A percentile compares a stretch with the other conserved stretches of the same genome.
Conservation (phyloP, 1,284 basidiomycete genomes). For the Amylostereum chailletii region DNA sequence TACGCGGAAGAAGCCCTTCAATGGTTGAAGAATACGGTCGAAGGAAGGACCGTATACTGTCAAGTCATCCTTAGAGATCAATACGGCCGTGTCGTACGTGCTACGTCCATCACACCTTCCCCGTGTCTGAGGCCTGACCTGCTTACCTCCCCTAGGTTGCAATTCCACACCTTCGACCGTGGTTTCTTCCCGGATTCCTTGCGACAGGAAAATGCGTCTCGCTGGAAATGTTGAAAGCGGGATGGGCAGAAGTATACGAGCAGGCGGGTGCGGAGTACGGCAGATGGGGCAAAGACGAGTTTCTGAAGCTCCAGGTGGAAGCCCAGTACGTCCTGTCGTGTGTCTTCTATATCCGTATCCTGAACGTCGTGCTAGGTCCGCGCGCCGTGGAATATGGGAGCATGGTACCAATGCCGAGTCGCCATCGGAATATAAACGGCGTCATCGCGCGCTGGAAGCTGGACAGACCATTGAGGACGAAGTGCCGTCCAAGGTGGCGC, state of each 20-base stretch:
- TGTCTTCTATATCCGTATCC: not conserved
- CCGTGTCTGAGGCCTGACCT: not conserved
- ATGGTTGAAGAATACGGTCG: conserved; percentile 57
- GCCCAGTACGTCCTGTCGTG: conserved; percentile 49
- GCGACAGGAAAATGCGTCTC: conserved; percentile 49
- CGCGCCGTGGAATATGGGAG: conserved; percentile 67
- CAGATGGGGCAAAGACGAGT: conserved; percentile 51
- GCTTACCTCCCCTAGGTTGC: conserved; percentile 46
- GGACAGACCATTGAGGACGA: no score
- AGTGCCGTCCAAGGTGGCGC: no score
- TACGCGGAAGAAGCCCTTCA: conserved; percentile 61
- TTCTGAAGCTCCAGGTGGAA: conserved; percentile 47
- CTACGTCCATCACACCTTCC: not conserved
- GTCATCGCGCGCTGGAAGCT: conserved; percentile 16
- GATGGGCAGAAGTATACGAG: conserved; percentile 69
- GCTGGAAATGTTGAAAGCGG: conserved; percentile 70
- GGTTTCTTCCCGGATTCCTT: conserved; percentile 39
- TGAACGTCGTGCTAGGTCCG: conserved; percentile 27
- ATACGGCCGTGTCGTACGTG: conserved; percentile 67
- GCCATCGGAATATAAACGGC: conserved; percentile 75
- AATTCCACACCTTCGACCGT: conserved; percentile 39
- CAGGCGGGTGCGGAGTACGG: conserved; percentile 77
- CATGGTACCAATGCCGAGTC: conserved; percentile 49
- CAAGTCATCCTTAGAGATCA: conserved; percentile 73
- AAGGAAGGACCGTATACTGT: conserved; percentile 54